These are phyloP conservation scores for Monosporozyma solicola DNA, from an alignment of 805 yeast species.

Conservation along the genomic window DNA sequence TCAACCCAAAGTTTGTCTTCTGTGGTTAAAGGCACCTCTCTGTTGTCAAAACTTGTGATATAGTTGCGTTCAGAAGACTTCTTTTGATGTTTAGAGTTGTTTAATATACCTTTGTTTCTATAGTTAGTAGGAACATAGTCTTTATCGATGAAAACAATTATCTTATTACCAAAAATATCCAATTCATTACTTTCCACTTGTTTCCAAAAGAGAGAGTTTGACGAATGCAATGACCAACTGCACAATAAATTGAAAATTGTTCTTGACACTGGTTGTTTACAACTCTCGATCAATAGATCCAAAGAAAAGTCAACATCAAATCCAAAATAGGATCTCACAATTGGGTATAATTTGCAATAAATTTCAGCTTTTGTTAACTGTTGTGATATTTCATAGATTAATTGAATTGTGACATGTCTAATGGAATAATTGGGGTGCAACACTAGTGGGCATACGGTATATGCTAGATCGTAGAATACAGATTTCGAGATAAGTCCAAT, in stretches of 20 bases:
- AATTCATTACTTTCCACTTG: slow-evolving; percentile 31
- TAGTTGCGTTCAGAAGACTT: slow-evolving; percentile 12
- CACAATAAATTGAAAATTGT: slow-evolving; percentile 54
- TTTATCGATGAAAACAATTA: slow-evolving; percentile 19
- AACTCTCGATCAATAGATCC: slow-evolving; percentile 56
- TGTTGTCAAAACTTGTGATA: slow-evolving; percentile 30
- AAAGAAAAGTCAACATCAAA: slow-evolving; percentile 69
- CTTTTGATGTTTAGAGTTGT: slow-evolving; percentile 7
- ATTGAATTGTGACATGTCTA: slow-evolving; percentile 53
- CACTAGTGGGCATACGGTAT: slow-evolving; percentile 44
- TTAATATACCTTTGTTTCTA: slow-evolving; percentile 18
- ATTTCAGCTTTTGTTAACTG: slow-evolving; percentile 67
- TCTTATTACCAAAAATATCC: slow-evolving; percentile 40
- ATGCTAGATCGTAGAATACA: slow-evolving; percentile 47
- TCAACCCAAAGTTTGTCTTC: slow-evolving; percentile 70
- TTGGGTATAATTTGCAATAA: slow-evolving; percentile 76
- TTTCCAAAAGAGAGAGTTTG: slow-evolving; percentile 76
- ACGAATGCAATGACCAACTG: slow-evolving; percentile 62
- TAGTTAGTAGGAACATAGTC: slow-evolving; percentile 22
- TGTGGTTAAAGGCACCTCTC: slow-evolving; percentile 46
- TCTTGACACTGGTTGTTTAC: slow-evolving; percentile 58
- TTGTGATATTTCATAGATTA: slow-evolving; percentile 53
- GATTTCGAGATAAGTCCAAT: slow-evolving; percentile 47
- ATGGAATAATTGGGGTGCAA: slow-evolving; percentile 87
- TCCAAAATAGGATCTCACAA: slow-evolving; percentile 63